A percentile compares a stretch with the other conserved stretches of the same genome.
Conservation (phyloP, 768 basidiomycete genomes). For the Gyrodon lividus region DNA sequence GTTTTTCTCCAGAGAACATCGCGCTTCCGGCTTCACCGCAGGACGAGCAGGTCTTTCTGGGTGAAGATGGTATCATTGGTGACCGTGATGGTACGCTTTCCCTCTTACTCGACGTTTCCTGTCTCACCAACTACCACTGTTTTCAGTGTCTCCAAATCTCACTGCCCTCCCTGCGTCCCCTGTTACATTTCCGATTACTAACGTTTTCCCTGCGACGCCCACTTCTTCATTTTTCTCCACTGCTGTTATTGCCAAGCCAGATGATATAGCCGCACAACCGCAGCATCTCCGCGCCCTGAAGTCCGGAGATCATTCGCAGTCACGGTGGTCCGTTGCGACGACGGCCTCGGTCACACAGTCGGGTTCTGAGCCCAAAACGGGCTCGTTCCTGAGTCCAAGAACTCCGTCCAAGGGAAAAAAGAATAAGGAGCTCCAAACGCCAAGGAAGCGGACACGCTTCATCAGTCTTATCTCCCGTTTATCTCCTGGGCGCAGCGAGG, state of each 20-base stretch:
- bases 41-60: conserved; percentile 7
- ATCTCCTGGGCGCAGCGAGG: conserved; percentile 29
- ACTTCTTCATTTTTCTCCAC: neutral
- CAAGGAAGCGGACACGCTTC: conserved; percentile 32
- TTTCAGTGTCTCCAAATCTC: conserved; percentile 7
- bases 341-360: conserved; percentile 29
- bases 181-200: conserved; percentile 3
- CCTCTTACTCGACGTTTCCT: conserved; percentile 2
- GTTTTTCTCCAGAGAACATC: conserved; percentile 25
- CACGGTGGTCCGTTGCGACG: conserved; percentile 32
- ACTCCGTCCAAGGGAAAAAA: conserved; percentile 19
- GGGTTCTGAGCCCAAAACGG: conserved; percentile 8
- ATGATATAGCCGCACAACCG: conserved; percentile 3
- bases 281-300: conserved; percentile 1
- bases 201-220: conserved; percentile 11
- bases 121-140: neutral
- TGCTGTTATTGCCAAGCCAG: neutral
- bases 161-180: neutral
- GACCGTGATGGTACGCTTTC: conserved; percentile 1
- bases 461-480: conserved; percentile 32
- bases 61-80: neutral
- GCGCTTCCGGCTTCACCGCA: conserved; percentile 26
- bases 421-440: conserved; percentile 22
- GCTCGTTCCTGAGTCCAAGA: conserved; percentile 7
- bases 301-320: conserved; percentile 2